Percentiles rank a stretch among this genome's conserved stretches.
These are phyloP conservation scores for Metarhizium anisopliae DNA, from an alignment of 2,329 filamentous ascomycete species.

Conservation along the genomic window DNA sequence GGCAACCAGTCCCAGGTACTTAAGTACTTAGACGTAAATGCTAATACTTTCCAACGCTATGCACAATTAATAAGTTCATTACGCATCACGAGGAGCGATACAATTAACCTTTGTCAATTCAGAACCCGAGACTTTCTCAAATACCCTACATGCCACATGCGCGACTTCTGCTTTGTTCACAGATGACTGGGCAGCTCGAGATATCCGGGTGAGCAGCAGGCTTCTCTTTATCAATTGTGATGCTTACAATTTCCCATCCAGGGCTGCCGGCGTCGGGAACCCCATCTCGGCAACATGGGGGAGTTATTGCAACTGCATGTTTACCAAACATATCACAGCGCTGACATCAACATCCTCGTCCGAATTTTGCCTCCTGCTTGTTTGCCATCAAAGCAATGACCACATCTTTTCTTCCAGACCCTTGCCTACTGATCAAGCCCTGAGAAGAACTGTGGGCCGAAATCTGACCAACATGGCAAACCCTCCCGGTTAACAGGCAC, in stretches of 20 bases:
- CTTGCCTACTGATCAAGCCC: background rate
- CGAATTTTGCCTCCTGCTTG: background rate
- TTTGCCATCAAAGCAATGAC: background rate
- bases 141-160: no score
- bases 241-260: background rate
- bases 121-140: no score
- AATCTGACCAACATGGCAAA: background rate
- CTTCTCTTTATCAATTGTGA: no score
- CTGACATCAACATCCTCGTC: background rate
- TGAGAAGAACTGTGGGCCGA: background rate
- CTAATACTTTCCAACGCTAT: no score
- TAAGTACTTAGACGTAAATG: no score
- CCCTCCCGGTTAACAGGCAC: background rate
- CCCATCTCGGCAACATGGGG: background rate
- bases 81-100: no score
- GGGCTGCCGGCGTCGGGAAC: background rate
- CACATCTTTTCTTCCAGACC: background rate
- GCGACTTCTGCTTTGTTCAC: no score
- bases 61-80: no score
- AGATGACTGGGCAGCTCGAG: background rate
- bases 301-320: background rate
- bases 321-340: background rate
- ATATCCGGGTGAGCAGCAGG: background rate
- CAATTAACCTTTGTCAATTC: no score
- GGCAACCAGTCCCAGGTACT: no score